Conservation (phyloP, 2,329 filamentous ascomycete species). For the Aureobasidium sp. region DNA sequence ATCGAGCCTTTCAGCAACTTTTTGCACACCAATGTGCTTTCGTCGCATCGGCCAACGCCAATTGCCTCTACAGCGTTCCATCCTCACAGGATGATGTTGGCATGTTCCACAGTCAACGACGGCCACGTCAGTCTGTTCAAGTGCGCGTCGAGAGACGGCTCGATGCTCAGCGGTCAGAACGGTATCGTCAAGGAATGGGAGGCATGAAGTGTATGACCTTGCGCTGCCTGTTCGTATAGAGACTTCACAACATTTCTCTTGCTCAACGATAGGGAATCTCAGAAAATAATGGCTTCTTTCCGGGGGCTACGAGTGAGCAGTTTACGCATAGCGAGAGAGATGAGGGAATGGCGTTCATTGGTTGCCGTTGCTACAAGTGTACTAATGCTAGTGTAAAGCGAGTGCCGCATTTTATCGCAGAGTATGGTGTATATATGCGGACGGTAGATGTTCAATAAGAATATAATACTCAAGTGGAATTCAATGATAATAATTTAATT, state of each 20-base stretch:
- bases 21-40: constrained; percentile 23
- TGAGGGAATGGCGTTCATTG: not conserved
- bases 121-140: constrained; percentile 81
- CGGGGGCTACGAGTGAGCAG: not conserved
- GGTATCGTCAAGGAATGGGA: constrained; percentile 18
- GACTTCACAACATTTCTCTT: not conserved
- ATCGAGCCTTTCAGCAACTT: constrained; percentile 80
- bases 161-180: not conserved
- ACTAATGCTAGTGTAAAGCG: not conserved
- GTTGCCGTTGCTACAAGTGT: not conserved
- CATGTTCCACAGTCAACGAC: constrained; percentile 78
- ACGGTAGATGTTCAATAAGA: too few relatives aligned
- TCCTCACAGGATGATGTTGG: constrained; percentile 86
- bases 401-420: not conserved
- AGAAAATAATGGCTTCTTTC: not conserved
- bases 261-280: not conserved
- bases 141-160: constrained; percentile 22
- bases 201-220: not conserved
- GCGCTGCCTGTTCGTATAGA: not conserved
- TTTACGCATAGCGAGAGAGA: not conserved
- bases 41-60: constrained; percentile 61
- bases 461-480: too few relatives aligned
- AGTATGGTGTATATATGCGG: not conserved
- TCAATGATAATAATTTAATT: too few relatives aligned
- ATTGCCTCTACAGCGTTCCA: constrained; percentile 92